A percentile compares a stretch with the other conserved stretches of the same genome.
These are phyloP conservation scores for Alternaria ethzedia DNA, from an alignment of 2,329 filamentous ascomycete species.

Conservation along the genomic window DNA sequence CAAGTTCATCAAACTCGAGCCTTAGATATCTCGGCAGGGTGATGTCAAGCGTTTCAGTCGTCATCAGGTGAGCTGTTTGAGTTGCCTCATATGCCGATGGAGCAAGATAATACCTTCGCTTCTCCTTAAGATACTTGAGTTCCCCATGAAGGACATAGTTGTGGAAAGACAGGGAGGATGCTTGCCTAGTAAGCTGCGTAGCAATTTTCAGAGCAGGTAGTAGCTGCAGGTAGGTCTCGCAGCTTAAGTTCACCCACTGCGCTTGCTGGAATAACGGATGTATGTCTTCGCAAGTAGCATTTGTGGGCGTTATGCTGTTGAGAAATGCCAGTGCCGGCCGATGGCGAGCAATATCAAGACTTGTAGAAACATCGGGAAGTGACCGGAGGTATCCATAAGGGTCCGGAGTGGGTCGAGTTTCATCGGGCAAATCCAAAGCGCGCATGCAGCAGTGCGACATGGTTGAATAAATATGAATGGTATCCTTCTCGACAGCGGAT, in stretches of 20 bases:
- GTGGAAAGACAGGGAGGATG: neutral
- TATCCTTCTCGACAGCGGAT: neutral
- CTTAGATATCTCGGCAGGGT: neutral
- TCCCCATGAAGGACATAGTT: conserved; percentile 2
- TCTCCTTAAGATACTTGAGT: neutral
- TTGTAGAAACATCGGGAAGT: neutral
- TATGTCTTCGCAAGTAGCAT: neutral
- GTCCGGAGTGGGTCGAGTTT: neutral
- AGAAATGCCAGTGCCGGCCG: neutral
- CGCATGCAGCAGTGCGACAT: neutral
- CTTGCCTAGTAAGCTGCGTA: conserved; percentile 3
- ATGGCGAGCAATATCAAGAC: neutral
- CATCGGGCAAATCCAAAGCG: neutral
- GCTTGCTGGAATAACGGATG: neutral
- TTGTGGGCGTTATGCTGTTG: neutral
- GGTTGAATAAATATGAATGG: neutral
- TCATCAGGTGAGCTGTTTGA: neutral
- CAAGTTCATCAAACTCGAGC: neutral
- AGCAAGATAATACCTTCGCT: neutral
- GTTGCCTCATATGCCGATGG: neutral
- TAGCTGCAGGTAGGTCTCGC: neutral
- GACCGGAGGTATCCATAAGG: neutral
- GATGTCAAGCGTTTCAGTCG: neutral
- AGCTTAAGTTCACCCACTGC: neutral
- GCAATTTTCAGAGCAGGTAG: conserved; percentile 6